Evolutionary conservation across 2,329 filamentous ascomycete species (phyloP).

Genomic region (Hirsutella thompsonii): DNA sequence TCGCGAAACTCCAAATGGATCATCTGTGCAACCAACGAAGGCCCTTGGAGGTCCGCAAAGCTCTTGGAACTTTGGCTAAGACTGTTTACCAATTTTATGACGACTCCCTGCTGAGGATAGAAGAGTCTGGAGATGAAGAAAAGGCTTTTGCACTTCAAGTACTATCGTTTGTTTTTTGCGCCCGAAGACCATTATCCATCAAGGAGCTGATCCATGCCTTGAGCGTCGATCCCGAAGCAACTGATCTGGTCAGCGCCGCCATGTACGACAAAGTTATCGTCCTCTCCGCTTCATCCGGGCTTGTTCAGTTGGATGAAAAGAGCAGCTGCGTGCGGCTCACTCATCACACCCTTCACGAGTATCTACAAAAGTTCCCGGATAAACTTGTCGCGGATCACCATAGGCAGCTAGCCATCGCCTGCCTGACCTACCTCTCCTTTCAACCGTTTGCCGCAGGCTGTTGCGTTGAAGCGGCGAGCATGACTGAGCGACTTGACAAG

Average conservation of each 20-base stretch:
- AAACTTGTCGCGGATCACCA: conserved; percentile 2
- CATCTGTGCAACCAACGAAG: conserved; percentile 4
- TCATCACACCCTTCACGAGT: conserved; percentile 5
- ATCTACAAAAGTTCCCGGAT: conserved; percentile 2
- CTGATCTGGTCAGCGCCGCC: conserved; percentile 3
- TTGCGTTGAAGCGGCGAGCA: conserved; percentile 1
- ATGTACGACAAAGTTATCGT: conserved; percentile 2
- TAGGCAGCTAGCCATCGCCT: conserved; percentile 2
- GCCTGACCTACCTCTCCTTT: conserved; percentile 5
- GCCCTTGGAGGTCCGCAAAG: conserved; percentile 3
- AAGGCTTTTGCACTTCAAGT: conserved; percentile 2
- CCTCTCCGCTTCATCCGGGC: conserved; percentile 4
- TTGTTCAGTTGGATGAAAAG: conserved; percentile 4
- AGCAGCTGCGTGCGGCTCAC: conserved; percentile 1
- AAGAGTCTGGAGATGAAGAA: conserved; percentile 2
- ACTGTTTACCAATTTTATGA: conserved; percentile 6
- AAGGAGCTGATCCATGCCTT: conserved; percentile 7
- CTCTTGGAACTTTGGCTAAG: conserved; percentile 2
- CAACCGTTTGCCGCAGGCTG: conserved; percentile 3
- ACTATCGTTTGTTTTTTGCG: conserved; percentile 4
- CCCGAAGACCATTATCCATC: conserved; percentile 4
- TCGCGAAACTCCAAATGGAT: conserved; percentile 5
- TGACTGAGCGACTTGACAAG: conserved; percentile 2
- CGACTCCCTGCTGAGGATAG: conserved; percentile 3
- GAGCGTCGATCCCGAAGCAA: conserved; percentile 3